Evolutionary conservation across 2,329 filamentous ascomycete genomes (phyloP).

Genomic region (Penicillium italicum): DNA sequence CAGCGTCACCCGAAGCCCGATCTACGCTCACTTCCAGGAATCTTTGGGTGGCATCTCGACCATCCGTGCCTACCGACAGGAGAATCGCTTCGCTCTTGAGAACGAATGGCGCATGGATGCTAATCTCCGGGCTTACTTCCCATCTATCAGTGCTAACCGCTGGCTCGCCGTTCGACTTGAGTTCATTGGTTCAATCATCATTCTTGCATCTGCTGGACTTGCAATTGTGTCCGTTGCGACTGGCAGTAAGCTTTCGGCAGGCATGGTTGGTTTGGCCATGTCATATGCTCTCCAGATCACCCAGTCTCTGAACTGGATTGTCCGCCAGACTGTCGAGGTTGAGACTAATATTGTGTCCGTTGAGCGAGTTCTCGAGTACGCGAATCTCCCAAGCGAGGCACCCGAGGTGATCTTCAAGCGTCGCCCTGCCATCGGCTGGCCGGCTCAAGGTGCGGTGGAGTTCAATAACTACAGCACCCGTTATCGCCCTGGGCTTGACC

Average conservation of each 20-base stretch:
- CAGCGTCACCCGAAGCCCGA: constrained; percentile 90
- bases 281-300: constrained; percentile 97
- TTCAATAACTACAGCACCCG: constrained; percentile 94
- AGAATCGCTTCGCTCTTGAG: constrained; percentile 80
- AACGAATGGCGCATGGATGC: constrained; percentile 98
- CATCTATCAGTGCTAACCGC: constrained; percentile 87
- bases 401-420: constrained; percentile 88
- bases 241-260: constrained; percentile 61
- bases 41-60: constrained; percentile 90
- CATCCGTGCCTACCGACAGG: constrained; percentile 89
- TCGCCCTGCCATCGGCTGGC: constrained; percentile 86
- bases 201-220: constrained; percentile 78
- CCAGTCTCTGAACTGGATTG: constrained; percentile 97
- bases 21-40: constrained; percentile 98
- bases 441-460: constrained; percentile 77
- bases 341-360: constrained; percentile 99
- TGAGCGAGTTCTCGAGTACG: constrained; percentile 95
- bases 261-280: constrained; percentile 88
- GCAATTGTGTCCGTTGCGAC: constrained; percentile 74
- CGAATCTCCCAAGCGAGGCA: constrained; percentile 83
- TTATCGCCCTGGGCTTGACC: constrained; percentile 83
- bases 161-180: constrained; percentile 95
- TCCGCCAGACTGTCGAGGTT: constrained; percentile 97
- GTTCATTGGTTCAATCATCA: constrained; percentile 92
- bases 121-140: constrained; percentile 91